Base-by-base conservation (phyloP, 176 grass and related monocot species). In the Paspalum vaginatum region DNA sequence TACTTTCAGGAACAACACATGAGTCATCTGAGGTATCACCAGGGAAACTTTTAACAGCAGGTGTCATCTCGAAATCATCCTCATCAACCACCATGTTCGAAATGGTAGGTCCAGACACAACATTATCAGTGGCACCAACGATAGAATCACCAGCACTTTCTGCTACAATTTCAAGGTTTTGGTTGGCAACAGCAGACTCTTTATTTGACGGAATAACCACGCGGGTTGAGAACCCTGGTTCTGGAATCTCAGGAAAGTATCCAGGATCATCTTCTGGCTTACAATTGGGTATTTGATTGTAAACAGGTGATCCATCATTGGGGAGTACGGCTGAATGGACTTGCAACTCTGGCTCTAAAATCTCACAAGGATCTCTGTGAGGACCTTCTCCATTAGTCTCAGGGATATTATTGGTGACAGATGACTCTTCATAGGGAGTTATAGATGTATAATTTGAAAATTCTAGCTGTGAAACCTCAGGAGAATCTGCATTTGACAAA, bases 401-500 rank as follows among this genome's bases (percentile, higher is more conserved):
- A 43, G 39, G 15, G 72, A 58, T 44, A 41, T 74, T 22, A 64
- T 38, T 78, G 45, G 47, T 43, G 75, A 85, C 65, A 84, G 65
- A 69, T 80, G 56, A 42, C 11, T 57, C 77, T 81, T 80, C 43
- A 50, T 58, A 57, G 17, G 18, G 76, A 79, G 44, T 24, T 56
- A 73, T 61, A 68, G 74, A 61, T 51, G 75, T 78, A 78, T 79
- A 58, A n/a, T 70, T 67, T 66, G 57, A 76, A 53, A 75, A 27
- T 68, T 51, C 32, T 75, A 17, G 48, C 40, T 54, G 60, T 55
- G 73, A 82, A 79, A 73, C 70, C 73, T 86, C 84, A 68, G 53
- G 85, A 79, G 62, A 61, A 79, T 82, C 72, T 61, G 79, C 68
- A 78, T 91, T 84, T 56, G 84, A 80, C 87, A 82, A 79, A 72